phyloP scores from a whole-genome alignment of 768 basidiomycete genomes.

The Sarcodon aspratus region DNA sequence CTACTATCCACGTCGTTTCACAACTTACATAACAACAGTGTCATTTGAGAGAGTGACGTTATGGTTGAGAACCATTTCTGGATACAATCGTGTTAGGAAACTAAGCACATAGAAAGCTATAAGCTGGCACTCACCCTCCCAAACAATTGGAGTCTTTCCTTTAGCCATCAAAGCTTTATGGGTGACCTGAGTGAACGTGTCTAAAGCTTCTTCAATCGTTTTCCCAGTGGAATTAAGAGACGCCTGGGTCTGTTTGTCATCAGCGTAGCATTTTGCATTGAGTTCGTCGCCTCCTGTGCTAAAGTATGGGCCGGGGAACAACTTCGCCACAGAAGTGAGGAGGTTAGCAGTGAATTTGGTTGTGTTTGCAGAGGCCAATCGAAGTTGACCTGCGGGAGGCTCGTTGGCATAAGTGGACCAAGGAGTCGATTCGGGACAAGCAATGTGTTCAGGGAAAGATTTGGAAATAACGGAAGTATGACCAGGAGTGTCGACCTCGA shows the following conservation, averaged over 20 bases:
- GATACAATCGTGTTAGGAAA: too few relatives aligned
- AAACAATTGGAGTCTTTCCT: conserved; percentile 41
- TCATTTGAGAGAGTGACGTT: conserved; percentile 22
- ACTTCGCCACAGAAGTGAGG: conserved; percentile 16
- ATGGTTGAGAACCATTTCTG: conserved; percentile 26
- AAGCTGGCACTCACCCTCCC: too few relatives aligned
- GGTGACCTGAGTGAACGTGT: conserved; percentile 21
- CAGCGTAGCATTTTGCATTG: conserved; percentile 27
- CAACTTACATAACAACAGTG: conserved; percentile 44
- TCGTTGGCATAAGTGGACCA: conserved; percentile 27
- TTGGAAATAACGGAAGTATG: conserved; percentile 32
- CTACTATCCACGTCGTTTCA: conserved; percentile 1
- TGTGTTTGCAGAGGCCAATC: conserved; percentile 23
- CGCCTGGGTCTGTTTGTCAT: conserved; percentile 22
- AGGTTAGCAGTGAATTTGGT: conserved; percentile 22
- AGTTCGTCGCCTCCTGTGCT: conserved; percentile 39
- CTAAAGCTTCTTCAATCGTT: conserved; percentile 30
- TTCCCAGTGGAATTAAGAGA: conserved; percentile 18
- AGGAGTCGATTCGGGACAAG: conserved; percentile 23
- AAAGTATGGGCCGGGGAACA: conserved; percentile 24
- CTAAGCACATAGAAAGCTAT: too few relatives aligned
- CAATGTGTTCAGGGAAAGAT: conserved; percentile 33
- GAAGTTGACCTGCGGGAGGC: conserved; percentile 39
- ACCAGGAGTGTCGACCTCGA: conserved; percentile 41
- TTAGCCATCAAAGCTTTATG: conserved; percentile 17